Conservation (phyloP, 2,329 filamentous ascomycete species). For the Penicillium sp. region DNA sequence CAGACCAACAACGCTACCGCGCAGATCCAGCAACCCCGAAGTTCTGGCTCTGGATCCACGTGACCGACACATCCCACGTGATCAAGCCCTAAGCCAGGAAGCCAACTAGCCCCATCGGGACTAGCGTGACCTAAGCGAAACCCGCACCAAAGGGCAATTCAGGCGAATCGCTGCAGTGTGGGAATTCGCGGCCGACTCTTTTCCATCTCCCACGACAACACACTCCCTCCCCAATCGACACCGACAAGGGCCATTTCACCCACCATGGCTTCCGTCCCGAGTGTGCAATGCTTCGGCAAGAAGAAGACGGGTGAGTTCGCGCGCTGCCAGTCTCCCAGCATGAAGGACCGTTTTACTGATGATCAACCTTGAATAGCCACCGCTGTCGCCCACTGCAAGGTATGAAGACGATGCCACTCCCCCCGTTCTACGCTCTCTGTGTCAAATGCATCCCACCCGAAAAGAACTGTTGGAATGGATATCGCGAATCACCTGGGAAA, state of each 20-base stretch:
- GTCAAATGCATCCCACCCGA: not conserved
- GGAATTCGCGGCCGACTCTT: conserved; percentile 27
- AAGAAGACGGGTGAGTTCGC: conserved; percentile 67
- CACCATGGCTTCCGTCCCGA: conserved; percentile 75
- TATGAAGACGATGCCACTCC: conserved; percentile 45
- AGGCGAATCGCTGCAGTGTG: conserved; percentile 29
- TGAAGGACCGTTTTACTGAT: conserved; percentile 30
- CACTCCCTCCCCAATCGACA: conserved; percentile 41
- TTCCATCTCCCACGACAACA: conserved; percentile 40
- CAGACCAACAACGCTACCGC: conserved; percentile 11
- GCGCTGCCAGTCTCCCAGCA: conserved; percentile 9
- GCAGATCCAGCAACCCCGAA: conserved; percentile 14
- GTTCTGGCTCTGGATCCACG: conserved; percentile 12
- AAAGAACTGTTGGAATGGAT: not conserved
- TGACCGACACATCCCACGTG: conserved; percentile 24
- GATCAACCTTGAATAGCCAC: conserved; percentile 56
- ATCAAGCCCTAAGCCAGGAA: conserved; percentile 28
- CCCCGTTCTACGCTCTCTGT: conserved; percentile 10
- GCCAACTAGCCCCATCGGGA: conserved; percentile 10
- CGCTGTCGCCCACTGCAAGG: conserved; percentile 90
- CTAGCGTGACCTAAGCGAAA: conserved; percentile 42
- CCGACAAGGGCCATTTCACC: conserved; percentile 41
- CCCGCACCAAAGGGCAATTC: conserved; percentile 40
- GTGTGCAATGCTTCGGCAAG: conserved; percentile 99
- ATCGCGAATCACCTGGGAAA: not conserved